Conservation (phyloP, 257 asterid species). For the Nicotiana sylvestris region DNA sequence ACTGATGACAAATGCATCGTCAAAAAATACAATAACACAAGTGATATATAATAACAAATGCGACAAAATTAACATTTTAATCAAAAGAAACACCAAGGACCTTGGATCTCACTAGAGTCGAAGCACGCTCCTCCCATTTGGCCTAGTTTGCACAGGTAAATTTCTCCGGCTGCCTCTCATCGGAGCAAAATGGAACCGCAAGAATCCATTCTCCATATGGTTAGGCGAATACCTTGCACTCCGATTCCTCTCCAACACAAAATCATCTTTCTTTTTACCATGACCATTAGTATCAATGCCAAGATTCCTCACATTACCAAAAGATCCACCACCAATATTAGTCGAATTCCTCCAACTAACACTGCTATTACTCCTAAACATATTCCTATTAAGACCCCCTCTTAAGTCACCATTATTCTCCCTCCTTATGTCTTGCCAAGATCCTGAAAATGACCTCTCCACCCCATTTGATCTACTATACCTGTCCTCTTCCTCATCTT, state of each 20-base stretch:
- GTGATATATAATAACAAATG: conserved; percentile 35
- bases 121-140: conserved; percentile 53
- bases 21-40: conserved; percentile 26
- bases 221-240: conserved; percentile 60
- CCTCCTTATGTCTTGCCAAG: conserved; percentile 63
- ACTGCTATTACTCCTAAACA: conserved; percentile 56
- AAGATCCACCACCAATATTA: conserved; percentile 37
- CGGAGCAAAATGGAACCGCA: conserved; percentile 61
- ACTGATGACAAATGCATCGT: conserved; percentile 26
- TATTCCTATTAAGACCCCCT: conserved; percentile 44
- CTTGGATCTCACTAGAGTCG: conserved; percentile 49
- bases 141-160: conserved; percentile 50
- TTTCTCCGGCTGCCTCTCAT: conserved; percentile 58
- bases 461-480: conserved; percentile 58
- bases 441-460: conserved; percentile 59
- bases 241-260: conserved; percentile 56
- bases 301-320: conserved; percentile 41
- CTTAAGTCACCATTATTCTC: conserved; percentile 31
- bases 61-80: conserved; percentile 21
- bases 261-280: conserved; percentile 31
- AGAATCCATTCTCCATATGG: conserved; percentile 50
- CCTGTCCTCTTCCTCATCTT: conserved; percentile 59
- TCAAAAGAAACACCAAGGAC: conserved; percentile 30
- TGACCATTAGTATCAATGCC: conserved; percentile 34
- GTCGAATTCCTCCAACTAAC: conserved; percentile 59